These are phyloP conservation scores for Auricularia heimuer DNA, from an alignment of 768 basidiomycete species.

Conservation along the genomic window DNA sequence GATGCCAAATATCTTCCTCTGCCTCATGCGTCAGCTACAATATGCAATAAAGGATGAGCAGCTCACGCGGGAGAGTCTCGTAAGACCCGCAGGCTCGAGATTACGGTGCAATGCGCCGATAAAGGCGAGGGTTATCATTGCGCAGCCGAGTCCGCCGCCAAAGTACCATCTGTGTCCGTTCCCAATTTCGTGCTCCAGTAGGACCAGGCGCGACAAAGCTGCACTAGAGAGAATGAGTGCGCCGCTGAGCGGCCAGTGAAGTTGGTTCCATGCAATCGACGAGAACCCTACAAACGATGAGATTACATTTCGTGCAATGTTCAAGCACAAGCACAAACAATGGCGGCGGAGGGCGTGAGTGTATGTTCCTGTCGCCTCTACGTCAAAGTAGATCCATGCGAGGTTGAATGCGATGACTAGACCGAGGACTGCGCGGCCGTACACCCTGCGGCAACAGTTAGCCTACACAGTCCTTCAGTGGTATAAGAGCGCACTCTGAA, in stretches of 20 bases:
- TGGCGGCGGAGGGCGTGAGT: slow-evolving; percentile 8
- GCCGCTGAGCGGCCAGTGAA: slow-evolving; percentile 19
- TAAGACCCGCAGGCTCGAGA: slow-evolving; percentile 7
- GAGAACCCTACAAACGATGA: slow-evolving; percentile 1
- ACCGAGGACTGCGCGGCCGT: slow-evolving; percentile 7
- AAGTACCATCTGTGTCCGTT: slow-evolving; percentile 16
- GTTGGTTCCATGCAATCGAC: slow-evolving; percentile 10
- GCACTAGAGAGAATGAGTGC: slow-evolving; percentile 17
- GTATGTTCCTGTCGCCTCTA: slow-evolving; percentile 2
- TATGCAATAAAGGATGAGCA: background rate
- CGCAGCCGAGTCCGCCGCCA: slow-evolving; percentile 15
- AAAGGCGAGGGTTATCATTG: slow-evolving; percentile 12
- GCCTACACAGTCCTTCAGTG: background rate
- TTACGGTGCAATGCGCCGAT: slow-evolving; percentile 15
- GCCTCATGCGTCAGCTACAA: background rate
- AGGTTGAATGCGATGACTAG: slow-evolving; percentile 8
- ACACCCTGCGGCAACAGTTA: background rate
- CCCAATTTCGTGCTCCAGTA: slow-evolving; percentile 9
- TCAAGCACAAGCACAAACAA: background rate
- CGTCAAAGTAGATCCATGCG: slow-evolving; percentile 9
- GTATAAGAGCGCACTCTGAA: background rate
- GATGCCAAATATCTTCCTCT: background rate
- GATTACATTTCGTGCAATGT: too few relatives aligned
- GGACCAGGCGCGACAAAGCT: slow-evolving; percentile 14
- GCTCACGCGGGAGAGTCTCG: background rate